These are phyloP conservation scores for Leccinum holopus DNA, from an alignment of 1,284 basidiomycete species.

Conservation along the genomic window DNA sequence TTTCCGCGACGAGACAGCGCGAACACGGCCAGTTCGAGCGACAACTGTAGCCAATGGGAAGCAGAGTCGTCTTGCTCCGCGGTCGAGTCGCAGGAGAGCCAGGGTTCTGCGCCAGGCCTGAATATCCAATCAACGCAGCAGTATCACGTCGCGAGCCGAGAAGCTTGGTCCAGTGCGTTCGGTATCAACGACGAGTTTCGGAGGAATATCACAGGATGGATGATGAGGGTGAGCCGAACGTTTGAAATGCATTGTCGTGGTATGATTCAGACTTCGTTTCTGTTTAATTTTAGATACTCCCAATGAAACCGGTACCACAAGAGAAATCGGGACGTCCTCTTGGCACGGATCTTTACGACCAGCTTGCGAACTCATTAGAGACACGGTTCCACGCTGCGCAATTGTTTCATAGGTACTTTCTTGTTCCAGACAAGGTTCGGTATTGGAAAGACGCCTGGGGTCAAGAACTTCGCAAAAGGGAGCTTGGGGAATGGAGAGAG, in stretches of 20 bases:
- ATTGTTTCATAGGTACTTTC: constrained; percentile 54
- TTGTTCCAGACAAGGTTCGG: constrained; percentile 18
- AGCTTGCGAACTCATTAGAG: constrained; percentile 50
- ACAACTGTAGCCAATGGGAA: constrained; percentile 19
- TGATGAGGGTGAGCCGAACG: constrained; percentile 39
- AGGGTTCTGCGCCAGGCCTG: neutral
- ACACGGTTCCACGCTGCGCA: constrained; percentile 62
- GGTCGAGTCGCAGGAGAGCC: constrained; percentile 11
- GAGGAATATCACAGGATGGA: constrained; percentile 40
- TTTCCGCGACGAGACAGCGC: constrained; percentile 11
- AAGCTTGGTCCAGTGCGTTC: constrained; percentile 19
- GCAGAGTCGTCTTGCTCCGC: constrained; percentile 17
- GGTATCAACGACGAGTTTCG: constrained; percentile 36
- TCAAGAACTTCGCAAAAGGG: neutral
- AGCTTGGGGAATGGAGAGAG: neutral
- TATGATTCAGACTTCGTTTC: neutral
- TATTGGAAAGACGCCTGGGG: constrained; percentile 14
- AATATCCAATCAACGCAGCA: neutral
- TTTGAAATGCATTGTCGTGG: neutral
- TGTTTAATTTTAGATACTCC: constrained; percentile 22
- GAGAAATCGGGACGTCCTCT: constrained; percentile 6
- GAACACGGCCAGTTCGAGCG: constrained; percentile 18
- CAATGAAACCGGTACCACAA: constrained; percentile 5
- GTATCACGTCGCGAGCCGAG: neutral
- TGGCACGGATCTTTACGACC: constrained; percentile 46